Conservation (phyloP, 2,329 filamentous ascomycete species). For the Paecilomyces sp. region DNA sequence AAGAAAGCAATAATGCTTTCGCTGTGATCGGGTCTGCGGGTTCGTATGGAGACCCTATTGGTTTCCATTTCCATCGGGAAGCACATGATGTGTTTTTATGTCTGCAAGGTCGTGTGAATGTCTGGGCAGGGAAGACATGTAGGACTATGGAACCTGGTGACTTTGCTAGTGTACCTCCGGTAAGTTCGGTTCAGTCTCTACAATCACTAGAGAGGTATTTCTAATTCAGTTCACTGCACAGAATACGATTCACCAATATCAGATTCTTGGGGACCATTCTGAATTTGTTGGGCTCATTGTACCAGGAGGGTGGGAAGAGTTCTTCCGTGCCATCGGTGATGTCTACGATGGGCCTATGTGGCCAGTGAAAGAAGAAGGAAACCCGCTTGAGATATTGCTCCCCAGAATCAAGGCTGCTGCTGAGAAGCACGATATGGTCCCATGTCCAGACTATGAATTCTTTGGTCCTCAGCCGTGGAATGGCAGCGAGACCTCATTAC, state of each 20-base stretch:
- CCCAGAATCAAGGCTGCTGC: conserved; percentile 51
- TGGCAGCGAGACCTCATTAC: neutral
- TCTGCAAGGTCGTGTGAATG: conserved; percentile 48
- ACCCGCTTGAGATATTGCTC: conserved; percentile 44
- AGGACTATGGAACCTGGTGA: conserved; percentile 49
- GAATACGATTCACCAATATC: conserved; percentile 47
- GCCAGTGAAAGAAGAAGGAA: conserved; percentile 47
- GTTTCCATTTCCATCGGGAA: conserved; percentile 52
- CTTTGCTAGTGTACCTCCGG: conserved; percentile 52
- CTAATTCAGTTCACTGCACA: conserved; percentile 22
- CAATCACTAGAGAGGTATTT: neutral
- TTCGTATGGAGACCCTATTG: conserved; percentile 11
- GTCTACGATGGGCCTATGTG: conserved; percentile 44
- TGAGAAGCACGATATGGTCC: conserved; percentile 51
- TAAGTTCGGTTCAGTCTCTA: conserved; percentile 18
- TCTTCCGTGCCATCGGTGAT: conserved; percentile 53
- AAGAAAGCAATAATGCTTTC: neutral
- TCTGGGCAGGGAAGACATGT: conserved; percentile 53
- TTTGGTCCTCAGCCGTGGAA: neutral
- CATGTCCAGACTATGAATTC: conserved; percentile 39
- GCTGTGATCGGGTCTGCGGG: neutral
- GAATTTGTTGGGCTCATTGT: conserved; percentile 50
- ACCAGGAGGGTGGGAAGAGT: conserved; percentile 54
- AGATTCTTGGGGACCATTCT: conserved; percentile 47
- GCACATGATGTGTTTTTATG: conserved; percentile 53